phyloP scores from a whole-genome alignment of 192 early-diverging fungal genomes.

The Gryganskiella cystojenkinii region DNA sequence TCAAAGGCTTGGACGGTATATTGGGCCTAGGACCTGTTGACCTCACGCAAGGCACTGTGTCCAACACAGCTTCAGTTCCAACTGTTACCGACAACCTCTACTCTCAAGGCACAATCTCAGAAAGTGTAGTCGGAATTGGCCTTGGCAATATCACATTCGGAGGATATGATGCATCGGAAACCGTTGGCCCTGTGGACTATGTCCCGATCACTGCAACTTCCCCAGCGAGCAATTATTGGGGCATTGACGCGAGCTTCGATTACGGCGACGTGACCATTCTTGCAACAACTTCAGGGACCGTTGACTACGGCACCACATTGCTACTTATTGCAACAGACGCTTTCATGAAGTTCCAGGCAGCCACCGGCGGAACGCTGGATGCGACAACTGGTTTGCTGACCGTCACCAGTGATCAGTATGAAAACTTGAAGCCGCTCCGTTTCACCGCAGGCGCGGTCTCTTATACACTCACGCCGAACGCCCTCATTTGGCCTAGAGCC shows the following conservation, averaged over 20 bases:
- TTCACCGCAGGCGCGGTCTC: not conserved
- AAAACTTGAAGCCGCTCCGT: constrained; percentile 1
- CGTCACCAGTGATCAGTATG: constrained; percentile 4
- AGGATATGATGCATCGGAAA: constrained; percentile 49
- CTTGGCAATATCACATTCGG: constrained; percentile 54
- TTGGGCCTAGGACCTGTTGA: constrained; percentile 14
- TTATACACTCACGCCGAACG: constrained; percentile 5
- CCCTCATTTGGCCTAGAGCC: constrained; percentile 13
- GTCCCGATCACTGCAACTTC: constrained; percentile 8
- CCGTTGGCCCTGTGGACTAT: constrained; percentile 51
- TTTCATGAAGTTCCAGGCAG: not conserved
- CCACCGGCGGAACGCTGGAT: constrained; percentile 4
- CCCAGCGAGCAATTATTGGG: constrained; percentile 20
- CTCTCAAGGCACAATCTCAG: constrained; percentile 1
- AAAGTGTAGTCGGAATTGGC: constrained; percentile 48
- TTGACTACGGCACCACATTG: constrained; percentile 12
- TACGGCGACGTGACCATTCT: not conserved
- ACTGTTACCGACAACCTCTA: constrained; percentile 12
- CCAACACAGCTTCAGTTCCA: not conserved
- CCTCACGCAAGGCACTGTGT: constrained; percentile 8
- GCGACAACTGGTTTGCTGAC: not conserved
- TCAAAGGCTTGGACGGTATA: constrained; percentile 1
- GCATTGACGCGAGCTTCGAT: constrained; percentile 3
- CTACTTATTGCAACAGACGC: constrained; percentile 6
- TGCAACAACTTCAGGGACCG: not conserved